Base-by-base conservation (phyloP, 1,139 yeast species). In the Arxiozyma telluris region DNA sequence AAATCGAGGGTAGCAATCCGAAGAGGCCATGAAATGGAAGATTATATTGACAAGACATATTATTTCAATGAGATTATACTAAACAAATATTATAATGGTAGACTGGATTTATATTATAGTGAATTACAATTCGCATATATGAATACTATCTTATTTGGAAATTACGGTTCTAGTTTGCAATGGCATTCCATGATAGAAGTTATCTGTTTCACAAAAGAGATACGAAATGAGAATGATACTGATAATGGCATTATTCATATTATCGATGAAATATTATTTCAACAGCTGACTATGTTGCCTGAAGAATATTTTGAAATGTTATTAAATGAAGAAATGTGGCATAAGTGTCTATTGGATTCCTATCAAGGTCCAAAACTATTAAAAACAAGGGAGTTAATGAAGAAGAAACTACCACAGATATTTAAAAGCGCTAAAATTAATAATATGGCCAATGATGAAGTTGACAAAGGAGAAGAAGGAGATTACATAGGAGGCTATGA, bases 11-110 rank as follows among this genome's bases (percentile, higher is more conserved):
- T 64, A 62, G 60, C 76, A 61, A 25, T 72, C 65, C 52, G 72
- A 4, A 63, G 69, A 0, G 62, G 64, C 1, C 68, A 70, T 52
- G 62, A 66, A 49, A 76, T 78, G 48, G 61, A 63, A 22, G 75
- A 75, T 53, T 71, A 70, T 34, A 54, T 71, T 22, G 81, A 78
- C 61, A 76, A 75, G 55, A 69, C 77, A 7, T 71, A 77, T 74
- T 76, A 73, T 55, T 58, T 77, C 41, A 58, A 64, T 23, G 63
- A 69, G 6, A 57, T 70, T n/a, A 51, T 71, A 20, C 50, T 67
- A 3, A 52, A 59, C 1, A 54, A 55, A 23, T 52, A 57, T 3
- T 65, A 59, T 48, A 41, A 63, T 44, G 59, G 61, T 21, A 64
- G 58, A 41, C 56, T 63, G 7, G 50, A 55, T 1, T 53, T 59